Conservation (phyloP, 768 basidiomycete species). For the Russula dissimulans region DNA sequence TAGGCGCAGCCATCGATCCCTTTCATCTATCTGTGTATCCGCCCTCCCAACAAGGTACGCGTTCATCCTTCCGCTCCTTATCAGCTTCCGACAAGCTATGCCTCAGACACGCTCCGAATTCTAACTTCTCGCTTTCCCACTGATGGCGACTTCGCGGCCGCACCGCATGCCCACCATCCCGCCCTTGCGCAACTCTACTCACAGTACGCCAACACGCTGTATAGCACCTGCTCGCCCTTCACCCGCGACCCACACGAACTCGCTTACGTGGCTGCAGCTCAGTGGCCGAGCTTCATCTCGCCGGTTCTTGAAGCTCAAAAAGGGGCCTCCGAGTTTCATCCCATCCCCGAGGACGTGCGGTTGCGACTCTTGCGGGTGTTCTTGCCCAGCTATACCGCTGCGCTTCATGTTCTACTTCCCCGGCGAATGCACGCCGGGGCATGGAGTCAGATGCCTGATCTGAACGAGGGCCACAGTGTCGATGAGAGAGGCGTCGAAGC, state of each 20-base stretch:
- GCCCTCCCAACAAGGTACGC: slow-evolving; percentile 48
- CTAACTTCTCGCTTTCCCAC: slow-evolving; percentile 34
- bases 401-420: slow-evolving; percentile 60
- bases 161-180: slow-evolving; percentile 40
- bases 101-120: slow-evolving; percentile 28
- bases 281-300: slow-evolving; percentile 73
- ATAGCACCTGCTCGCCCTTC: slow-evolving; percentile 53
- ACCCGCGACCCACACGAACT: slow-evolving; percentile 61
- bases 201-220: slow-evolving; percentile 53
- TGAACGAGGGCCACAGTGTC: slow-evolving; percentile 9
- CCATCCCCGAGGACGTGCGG: slow-evolving; percentile 35
- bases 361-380: slow-evolving; percentile 58
- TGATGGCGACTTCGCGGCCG: slow-evolving; percentile 1
- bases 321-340: slow-evolving; percentile 6
- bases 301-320: slow-evolving; percentile 47
- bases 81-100: not conserved
- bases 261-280: slow-evolving; percentile 64
- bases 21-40: slow-evolving; percentile 52
- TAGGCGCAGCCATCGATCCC: slow-evolving; percentile 66
- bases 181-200: slow-evolving; percentile 48
- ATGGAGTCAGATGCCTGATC: slow-evolving; percentile 49
- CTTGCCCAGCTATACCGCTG: slow-evolving; percentile 49
- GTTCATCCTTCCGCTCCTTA: not conserved
- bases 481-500: slow-evolving; percentile 7
- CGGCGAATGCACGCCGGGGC: slow-evolving; percentile 53